Percentiles rank a stretch among this genome's conserved stretches.
These are phyloP conservation scores for Hypsizygus marmoreus DNA, from an alignment of 768 basidiomycete genomes.

Conservation along the genomic window DNA sequence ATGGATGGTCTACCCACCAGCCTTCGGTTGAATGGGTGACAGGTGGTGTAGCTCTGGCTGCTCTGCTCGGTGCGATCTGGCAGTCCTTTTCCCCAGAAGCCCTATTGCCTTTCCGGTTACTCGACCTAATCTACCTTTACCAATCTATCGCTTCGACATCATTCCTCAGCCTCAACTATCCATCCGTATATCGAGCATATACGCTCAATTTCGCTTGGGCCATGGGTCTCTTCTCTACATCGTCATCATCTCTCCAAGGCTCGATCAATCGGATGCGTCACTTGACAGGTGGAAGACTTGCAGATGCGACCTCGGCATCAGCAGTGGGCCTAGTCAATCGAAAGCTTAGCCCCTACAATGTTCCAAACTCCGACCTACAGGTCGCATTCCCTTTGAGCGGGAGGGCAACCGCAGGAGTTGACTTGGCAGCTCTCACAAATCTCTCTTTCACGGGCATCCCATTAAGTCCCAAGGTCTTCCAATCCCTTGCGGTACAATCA, in stretches of 20 bases:
- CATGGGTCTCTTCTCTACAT: conserved; percentile 66
- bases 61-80: conserved; percentile 64
- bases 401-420: not conserved
- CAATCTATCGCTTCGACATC: conserved; percentile 82
- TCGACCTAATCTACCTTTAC: conserved; percentile 82
- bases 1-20: conserved; percentile 84
- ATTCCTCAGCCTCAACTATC: conserved; percentile 85
- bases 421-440: not conserved
- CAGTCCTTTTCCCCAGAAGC: conserved; percentile 58
- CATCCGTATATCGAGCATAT: conserved; percentile 78
- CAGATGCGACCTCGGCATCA: conserved; percentile 57
- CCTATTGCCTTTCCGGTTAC: conserved; percentile 71
- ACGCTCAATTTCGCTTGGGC: conserved; percentile 90
- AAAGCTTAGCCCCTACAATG: conserved; percentile 77
- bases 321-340: conserved; percentile 81
- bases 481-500: conserved; percentile 4
- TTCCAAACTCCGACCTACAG: not conserved
- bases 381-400: not conserved
- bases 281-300: conserved; percentile 76
- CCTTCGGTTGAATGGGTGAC: conserved; percentile 77
- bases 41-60: conserved; percentile 62
- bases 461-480: conserved; percentile 3
- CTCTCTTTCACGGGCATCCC: not conserved
- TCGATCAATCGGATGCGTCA: conserved; percentile 84
- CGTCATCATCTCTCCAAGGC: conserved; percentile 63